Evolutionary conservation across 805 yeast species (phyloP), one percentile per base, ranked within the genome.

Genomic region (Spathaspora sp.): DNA sequence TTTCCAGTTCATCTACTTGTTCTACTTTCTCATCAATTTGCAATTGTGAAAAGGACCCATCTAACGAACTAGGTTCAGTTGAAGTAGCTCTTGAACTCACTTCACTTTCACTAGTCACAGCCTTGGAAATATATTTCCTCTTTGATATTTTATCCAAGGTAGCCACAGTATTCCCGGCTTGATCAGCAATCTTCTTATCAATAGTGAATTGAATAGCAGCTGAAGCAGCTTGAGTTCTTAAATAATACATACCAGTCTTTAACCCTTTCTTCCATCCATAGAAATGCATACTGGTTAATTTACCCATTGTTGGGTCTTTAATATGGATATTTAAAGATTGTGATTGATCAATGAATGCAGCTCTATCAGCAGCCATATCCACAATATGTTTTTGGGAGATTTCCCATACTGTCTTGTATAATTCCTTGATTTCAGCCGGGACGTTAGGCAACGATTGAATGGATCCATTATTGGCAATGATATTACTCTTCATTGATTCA

Each of bases 261-360:
- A 94, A 81, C 55, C 99, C 99, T 77, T 88, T 90, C 77, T 89
- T 88, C 99, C 99, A 94, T 46, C 97, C 98, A 67, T 94, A 93
- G 78, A 94, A 94, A 70, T 94, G 99, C 97, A 94, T 94, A 57
- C 94, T 84, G 5, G 98, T 94, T 66, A 94, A 80, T 70, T 94
- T 94, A 62, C 97, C 96, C 93, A 90, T 88, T 2, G 98, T 91
- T 54, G 97, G 97, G 55, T 85, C 85, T 66, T 81, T 83, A 69
- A 94, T 78, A 74, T 89, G 92, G 57, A 94, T 83, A 69, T 93
- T 94, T 78, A 94, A 76, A 46, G 94, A 86, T 76, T 93, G 98
- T 28, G 97, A 89, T 74, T 94, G 99, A 69, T 87, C 94, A 66
- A 87, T 84, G 70, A 77, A 88, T 19, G 90, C 86, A 53, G 89